Conservation (phyloP, 2,329 filamentous ascomycete species). For the Leptographium lundbergii region DNA sequence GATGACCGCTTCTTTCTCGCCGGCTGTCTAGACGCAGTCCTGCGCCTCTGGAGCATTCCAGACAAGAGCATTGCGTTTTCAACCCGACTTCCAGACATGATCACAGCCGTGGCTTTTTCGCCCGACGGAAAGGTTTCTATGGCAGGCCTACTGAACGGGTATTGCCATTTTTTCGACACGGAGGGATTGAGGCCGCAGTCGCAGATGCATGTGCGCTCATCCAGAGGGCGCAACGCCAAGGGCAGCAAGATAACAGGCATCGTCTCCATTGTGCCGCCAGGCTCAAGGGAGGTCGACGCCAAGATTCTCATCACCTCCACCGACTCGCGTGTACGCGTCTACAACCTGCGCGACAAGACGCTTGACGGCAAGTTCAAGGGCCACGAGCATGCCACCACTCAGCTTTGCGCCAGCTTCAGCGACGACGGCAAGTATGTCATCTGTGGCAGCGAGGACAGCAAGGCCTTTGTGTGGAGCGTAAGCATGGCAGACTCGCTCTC, state of each 20-base stretch:
- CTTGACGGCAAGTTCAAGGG: slow-evolving; percentile 85
- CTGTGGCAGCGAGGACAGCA: slow-evolving; percentile 84
- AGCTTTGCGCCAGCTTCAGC: slow-evolving; percentile 81
- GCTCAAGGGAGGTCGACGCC: slow-evolving; percentile 39
- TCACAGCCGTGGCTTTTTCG: slow-evolving; percentile 87
- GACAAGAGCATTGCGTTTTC: slow-evolving; percentile 87
- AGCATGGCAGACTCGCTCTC: slow-evolving; percentile 45
- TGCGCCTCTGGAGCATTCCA: slow-evolving; percentile 92
- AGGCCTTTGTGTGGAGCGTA: slow-evolving; percentile 83
- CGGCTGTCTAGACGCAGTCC: slow-evolving; percentile 76
- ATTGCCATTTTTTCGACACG: slow-evolving; percentile 86
- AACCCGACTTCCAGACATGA: slow-evolving; percentile 66
- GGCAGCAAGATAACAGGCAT: slow-evolving; percentile 97
- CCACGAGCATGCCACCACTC: slow-evolving; percentile 78
- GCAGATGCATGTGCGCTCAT: slow-evolving; percentile 87
- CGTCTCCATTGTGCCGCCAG: slow-evolving; percentile 33
- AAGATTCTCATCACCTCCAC: slow-evolving; percentile 90
- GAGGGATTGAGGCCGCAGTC: slow-evolving; percentile 74
- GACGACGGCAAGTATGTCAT: slow-evolving; percentile 79
- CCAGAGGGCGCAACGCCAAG: slow-evolving; percentile 83
- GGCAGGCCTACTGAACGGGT: slow-evolving; percentile 71
- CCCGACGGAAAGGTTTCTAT: slow-evolving; percentile 86
- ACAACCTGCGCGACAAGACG: slow-evolving; percentile 73
- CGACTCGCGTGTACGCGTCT: slow-evolving; percentile 81
- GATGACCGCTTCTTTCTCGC: slow-evolving; percentile 96